Evolutionary conservation across 148 eudicot genomes (phyloP).

Genomic region (Cornus suecica): DNA sequence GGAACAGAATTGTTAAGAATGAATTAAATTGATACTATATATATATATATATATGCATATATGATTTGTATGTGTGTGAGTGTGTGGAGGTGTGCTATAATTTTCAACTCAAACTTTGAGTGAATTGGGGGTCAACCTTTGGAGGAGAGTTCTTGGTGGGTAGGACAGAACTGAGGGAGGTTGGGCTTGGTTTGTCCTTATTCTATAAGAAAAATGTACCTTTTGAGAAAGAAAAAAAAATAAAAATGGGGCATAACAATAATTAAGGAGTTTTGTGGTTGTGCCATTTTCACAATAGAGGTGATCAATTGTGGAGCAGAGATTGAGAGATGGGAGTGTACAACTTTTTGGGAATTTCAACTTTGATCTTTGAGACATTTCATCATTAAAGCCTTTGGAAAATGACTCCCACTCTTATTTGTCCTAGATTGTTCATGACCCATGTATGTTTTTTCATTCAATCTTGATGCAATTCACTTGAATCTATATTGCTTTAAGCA

Average conservation of each 20-base stretch:
- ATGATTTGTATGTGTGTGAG: neutral
- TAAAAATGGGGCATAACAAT: too few relatives aligned
- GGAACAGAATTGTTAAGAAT: neutral
- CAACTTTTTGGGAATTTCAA: neutral
- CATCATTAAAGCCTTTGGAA: neutral
- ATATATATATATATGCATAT: too few relatives aligned
- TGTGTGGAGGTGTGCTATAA: too few relatives aligned
- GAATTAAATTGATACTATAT: neutral
- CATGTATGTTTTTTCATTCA: neutral
- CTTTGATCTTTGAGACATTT: neutral
- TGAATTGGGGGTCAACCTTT: neutral
- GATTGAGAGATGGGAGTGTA: neutral
- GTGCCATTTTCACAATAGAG: too few relatives aligned
- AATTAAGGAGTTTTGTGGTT: too few relatives aligned
- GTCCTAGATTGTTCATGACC: neutral
- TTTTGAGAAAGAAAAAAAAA: too few relatives aligned
- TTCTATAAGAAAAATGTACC: too few relatives aligned
- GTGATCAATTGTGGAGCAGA: neutral
- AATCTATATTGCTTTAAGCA: too few relatives aligned
- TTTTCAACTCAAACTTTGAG: neutral
- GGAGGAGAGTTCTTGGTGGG: neutral
- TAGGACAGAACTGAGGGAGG: neutral
- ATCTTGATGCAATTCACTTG: too few relatives aligned
- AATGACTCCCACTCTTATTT: neutral
- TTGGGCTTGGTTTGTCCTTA: neutral